Conservation (phyloP, 176 grass and related monocot genomes). For the Zoysia pacifica region DNA sequence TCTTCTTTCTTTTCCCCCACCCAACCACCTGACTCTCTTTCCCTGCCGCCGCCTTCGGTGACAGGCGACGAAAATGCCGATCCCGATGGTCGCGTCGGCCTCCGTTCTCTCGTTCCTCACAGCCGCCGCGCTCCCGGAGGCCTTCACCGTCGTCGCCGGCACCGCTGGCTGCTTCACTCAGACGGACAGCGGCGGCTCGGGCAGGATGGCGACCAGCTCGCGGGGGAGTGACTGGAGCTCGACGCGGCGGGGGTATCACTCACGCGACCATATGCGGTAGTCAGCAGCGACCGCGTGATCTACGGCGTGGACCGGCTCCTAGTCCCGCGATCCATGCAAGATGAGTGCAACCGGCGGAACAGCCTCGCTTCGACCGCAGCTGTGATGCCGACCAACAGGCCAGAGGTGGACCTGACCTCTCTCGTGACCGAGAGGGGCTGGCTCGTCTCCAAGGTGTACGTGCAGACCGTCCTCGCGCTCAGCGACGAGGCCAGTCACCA, state of each 20-base stretch:
- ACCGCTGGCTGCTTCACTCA: conserved; percentile 79
- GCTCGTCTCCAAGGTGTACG: conserved; percentile 84
- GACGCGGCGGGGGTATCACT: too few species aligned
- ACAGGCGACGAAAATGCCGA: conserved; percentile 37
- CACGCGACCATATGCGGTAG: too few species aligned
- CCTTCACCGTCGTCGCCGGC: conserved; percentile 48
- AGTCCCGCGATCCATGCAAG: conserved; percentile 66
- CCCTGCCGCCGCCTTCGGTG: conserved; percentile 40
- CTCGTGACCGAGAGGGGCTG: conserved; percentile 89
- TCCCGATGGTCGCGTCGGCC: conserved; percentile 41
- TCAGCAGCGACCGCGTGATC: conserved; percentile 57
- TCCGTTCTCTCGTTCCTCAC: conserved; percentile 40
- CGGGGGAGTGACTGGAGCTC: too few species aligned
- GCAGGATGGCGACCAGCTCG: too few species aligned
- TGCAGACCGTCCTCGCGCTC: conserved; percentile 81
- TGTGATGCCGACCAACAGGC: too few species aligned
- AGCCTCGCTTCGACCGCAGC: conserved; percentile 44
- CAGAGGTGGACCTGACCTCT: conserved; percentile 53
- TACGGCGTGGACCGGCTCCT: conserved; percentile 80
- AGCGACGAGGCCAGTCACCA: conserved; percentile 90
- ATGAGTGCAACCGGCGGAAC: conserved; percentile 74
- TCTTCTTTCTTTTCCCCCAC: not conserved
- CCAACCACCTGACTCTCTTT: not conserved
- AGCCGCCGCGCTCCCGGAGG: conserved; percentile 35
- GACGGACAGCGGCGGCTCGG: too few species aligned